phyloP scores from a whole-genome alignment of 805 yeast genomes.

The Candida khao-thaluensis region DNA sequence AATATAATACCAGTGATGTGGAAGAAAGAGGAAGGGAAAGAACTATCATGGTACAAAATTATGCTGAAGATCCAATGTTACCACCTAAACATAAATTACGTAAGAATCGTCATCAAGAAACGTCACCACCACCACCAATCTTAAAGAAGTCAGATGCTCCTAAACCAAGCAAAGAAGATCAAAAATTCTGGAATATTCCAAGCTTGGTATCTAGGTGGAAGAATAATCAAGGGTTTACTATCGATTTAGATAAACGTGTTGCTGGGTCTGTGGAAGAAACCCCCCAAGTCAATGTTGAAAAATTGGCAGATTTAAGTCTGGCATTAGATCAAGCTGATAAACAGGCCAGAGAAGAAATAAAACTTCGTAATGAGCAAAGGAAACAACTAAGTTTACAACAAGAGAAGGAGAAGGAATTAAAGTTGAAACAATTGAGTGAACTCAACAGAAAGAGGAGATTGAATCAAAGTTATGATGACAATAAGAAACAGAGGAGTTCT shows the following conservation, averaged over 20 bases:
- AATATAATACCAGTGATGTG: constrained; percentile 21
- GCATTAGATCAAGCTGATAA: constrained; percentile 69
- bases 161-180: constrained; percentile 66
- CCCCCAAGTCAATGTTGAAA: constrained; percentile 48
- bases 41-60: constrained; percentile 63
- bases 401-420: constrained; percentile 29
- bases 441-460: constrained; percentile 20
- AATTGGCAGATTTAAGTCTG: constrained; percentile 59
- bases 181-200: constrained; percentile 82
- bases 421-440: constrained; percentile 29
- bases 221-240: constrained; percentile 85
- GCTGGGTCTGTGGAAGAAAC: constrained; percentile 42
- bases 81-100: constrained; percentile 77
- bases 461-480: neutral
- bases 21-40: constrained; percentile 27
- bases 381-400: constrained; percentile 24
- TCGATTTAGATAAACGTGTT: constrained; percentile 74
- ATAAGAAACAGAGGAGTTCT: neutral
- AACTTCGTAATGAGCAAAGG: constrained; percentile 25
- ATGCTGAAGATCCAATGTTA: constrained; percentile 77
- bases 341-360: constrained; percentile 21
- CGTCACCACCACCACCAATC: constrained; percentile 63
- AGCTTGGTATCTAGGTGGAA: constrained; percentile 94
- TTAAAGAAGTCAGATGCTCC: constrained; percentile 36
- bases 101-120: constrained; percentile 63